phyloP scores from a whole-genome alignment of 305 asterid genomes.

The Fraxinus nigra region DNA sequence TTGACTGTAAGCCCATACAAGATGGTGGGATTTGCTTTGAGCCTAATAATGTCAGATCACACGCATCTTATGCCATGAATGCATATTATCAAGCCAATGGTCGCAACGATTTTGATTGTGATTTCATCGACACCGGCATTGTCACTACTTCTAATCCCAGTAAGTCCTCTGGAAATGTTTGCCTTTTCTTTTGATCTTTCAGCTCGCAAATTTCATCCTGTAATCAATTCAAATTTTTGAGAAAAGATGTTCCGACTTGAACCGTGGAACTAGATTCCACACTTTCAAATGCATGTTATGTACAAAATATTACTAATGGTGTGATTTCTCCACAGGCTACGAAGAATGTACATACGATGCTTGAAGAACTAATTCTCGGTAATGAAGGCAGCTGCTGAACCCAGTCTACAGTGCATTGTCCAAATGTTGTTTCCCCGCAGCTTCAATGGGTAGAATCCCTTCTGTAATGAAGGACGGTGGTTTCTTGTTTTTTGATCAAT shows the following conservation, averaged over 20 bases:
- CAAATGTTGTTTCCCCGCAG: background rate
- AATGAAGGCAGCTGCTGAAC: background rate
- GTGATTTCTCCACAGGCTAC: slow-evolving; percentile 25
- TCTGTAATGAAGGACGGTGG: background rate
- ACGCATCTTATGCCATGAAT: slow-evolving; percentile 52
- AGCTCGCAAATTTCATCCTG: no score
- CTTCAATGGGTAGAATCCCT: background rate
- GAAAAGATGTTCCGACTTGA: no score
- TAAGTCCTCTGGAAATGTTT: slow-evolving; percentile 22
- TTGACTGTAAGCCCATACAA: slow-evolving; percentile 44
- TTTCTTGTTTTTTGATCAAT: background rate
- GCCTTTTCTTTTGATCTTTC: no score
- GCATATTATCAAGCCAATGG: slow-evolving; percentile 45
- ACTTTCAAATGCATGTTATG: background rate
- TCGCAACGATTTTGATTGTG: slow-evolving; percentile 28
- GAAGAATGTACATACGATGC: slow-evolving; percentile 25
- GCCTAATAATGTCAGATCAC: slow-evolving; percentile 39
- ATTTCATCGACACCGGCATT: slow-evolving; percentile 27
- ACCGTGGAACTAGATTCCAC: background rate
- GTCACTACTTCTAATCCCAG: slow-evolving; percentile 38
- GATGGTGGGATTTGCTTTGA: slow-evolving; percentile 40
- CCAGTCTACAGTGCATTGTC: background rate
- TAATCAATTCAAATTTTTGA: no score
- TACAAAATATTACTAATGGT: background rate
- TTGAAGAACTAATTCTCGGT: slow-evolving; percentile 3